Conservation (phyloP, 1,284 basidiomycete genomes). For the Boletellus deceptivus region DNA sequence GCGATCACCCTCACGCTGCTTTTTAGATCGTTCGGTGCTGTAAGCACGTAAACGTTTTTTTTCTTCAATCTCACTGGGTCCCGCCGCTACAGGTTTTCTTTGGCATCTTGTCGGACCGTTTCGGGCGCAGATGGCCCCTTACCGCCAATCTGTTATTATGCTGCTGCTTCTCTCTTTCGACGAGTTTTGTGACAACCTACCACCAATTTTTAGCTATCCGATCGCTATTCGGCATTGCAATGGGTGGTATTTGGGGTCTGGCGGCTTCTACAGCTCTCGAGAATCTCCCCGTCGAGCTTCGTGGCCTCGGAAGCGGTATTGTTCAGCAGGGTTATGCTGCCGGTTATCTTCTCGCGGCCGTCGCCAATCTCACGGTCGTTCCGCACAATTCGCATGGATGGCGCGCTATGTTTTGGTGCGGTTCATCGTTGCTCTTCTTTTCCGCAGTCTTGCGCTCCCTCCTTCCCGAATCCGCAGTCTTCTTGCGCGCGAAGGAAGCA, state of each 20-base stretch:
- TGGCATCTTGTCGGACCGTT: slow-evolving; percentile 81
- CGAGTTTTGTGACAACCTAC: slow-evolving; percentile 69
- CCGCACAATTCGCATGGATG: slow-evolving; percentile 51
- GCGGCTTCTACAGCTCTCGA: slow-evolving; percentile 80
- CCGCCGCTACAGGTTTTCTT: slow-evolving; percentile 57
- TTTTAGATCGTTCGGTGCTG: slow-evolving; percentile 85
- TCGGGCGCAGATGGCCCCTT: slow-evolving; percentile 91
- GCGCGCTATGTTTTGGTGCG: slow-evolving; percentile 69
- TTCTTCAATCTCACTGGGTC: background rate
- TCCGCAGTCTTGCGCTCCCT: slow-evolving; percentile 68
- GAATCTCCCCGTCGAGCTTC: slow-evolving; percentile 83
- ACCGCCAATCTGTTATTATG: slow-evolving; percentile 75
- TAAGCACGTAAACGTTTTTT: slow-evolving; percentile 31
- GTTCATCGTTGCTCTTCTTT: slow-evolving; percentile 72
- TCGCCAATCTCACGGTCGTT: slow-evolving; percentile 75
- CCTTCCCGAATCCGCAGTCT: slow-evolving; percentile 83
- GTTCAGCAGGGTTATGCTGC: slow-evolving; percentile 82
- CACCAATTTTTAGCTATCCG: slow-evolving; percentile 68
- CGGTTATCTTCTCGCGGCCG: slow-evolving; percentile 62
- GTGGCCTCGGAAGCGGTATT: slow-evolving; percentile 88
- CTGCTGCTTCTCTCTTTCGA: slow-evolving; percentile 74
- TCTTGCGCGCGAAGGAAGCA: slow-evolving; percentile 58
- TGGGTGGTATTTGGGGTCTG: slow-evolving; percentile 85
- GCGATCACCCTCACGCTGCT: slow-evolving; percentile 92
- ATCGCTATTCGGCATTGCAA: slow-evolving; percentile 81